These are phyloP conservation scores for Dittrichia graveolens DNA, from an alignment of 129 eudicot genomes.

Conservation along the genomic window DNA sequence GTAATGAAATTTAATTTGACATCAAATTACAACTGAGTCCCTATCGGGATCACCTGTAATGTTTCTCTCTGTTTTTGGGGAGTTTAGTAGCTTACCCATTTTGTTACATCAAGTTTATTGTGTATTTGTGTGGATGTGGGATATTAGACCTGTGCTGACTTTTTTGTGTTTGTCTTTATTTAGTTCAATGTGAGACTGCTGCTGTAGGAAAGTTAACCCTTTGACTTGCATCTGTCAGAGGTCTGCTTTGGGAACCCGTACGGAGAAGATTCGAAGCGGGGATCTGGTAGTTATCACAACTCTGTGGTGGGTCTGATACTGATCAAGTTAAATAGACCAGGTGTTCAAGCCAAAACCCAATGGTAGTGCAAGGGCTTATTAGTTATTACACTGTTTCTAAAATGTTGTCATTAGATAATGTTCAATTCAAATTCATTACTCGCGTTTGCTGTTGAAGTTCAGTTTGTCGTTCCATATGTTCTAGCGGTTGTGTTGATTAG, in stretches of 20 bases:
- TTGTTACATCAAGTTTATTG: background rate
- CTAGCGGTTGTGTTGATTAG: too few relatives aligned
- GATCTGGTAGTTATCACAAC: background rate
- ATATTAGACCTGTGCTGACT: background rate
- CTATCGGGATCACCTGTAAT: too few relatives aligned
- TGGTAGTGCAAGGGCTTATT: slow-evolving; percentile 11
- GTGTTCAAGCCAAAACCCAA: background rate
- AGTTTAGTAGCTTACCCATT: background rate
- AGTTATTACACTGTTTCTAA: background rate
- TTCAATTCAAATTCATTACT: background rate
- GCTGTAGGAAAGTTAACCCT: slow-evolving; percentile 7
- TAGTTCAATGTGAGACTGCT: background rate
- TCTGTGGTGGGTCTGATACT: background rate
- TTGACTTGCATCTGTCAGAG: background rate
- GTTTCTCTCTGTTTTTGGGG: too few relatives aligned
- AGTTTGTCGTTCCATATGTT: too few relatives aligned
- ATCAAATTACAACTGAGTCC: too few relatives aligned
- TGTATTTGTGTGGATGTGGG: background rate
- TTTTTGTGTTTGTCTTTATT: background rate
- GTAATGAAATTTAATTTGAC: too few relatives aligned
- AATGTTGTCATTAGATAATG: background rate
- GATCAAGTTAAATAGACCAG: background rate
- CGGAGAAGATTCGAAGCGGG: background rate
- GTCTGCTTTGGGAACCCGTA: background rate
- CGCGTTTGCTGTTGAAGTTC: background rate